Conservation (phyloP, 2,329 filamentous ascomycete species). For the Xylaria sp. region DNA sequence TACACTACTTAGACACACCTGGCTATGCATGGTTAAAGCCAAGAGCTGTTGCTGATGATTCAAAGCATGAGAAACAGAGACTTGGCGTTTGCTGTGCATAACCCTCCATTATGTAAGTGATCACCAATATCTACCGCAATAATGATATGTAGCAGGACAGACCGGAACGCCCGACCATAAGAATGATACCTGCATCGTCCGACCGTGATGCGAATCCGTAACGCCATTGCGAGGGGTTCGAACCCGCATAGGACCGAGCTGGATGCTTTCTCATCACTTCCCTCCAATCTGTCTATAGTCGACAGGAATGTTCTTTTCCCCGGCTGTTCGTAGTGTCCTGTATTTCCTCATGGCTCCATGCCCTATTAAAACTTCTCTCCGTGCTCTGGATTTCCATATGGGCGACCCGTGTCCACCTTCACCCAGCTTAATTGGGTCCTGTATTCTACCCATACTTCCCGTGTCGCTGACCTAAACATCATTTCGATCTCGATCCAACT, state of each 20-base stretch:
- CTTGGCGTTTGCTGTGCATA: background rate
- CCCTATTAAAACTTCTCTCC: background rate
- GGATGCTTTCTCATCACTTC: background rate
- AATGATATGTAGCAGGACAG: background rate
- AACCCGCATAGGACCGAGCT: conserved; percentile 8
- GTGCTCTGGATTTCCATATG: background rate
- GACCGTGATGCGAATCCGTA: conserved; percentile 22
- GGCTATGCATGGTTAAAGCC: background rate
- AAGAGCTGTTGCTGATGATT: background rate
- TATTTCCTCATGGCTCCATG: background rate
- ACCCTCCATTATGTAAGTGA: conserved; percentile 6
- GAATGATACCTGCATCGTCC: conserved; percentile 19
- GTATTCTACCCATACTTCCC: background rate
- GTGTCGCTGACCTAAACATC: background rate
- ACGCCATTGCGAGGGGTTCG: conserved; percentile 12
- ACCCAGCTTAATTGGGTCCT: background rate
- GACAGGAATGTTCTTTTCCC: background rate
- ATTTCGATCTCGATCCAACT: background rate
- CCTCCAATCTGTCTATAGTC: conserved; percentile 20
- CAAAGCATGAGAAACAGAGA: background rate
- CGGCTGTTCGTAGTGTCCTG: background rate
- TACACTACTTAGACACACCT: background rate
- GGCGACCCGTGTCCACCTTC: background rate
- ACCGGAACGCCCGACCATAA: conserved; percentile 26
- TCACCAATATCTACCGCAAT: background rate